These are phyloP conservation scores for Trifolium dubium DNA, from an alignment of 306 rosid species.

Conservation along the genomic window DNA sequence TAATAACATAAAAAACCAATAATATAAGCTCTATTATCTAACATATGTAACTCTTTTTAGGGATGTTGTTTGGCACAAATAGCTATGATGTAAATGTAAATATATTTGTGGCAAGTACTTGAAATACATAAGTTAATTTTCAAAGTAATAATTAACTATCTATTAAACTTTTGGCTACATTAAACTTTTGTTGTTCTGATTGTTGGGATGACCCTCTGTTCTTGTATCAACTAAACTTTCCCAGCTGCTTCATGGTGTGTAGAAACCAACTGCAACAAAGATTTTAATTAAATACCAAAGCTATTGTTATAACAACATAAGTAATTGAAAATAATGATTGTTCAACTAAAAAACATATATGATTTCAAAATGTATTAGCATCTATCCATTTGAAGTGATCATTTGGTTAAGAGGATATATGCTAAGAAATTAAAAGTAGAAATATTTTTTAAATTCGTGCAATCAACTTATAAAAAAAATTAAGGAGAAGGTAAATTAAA, in stretches of 20 bases:
- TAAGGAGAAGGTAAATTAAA: too few relatives aligned
- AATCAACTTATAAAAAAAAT: too few relatives aligned
- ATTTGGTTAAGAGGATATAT: too few relatives aligned
- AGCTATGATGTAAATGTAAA: not conserved
- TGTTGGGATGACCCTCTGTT: slow-evolving; percentile 5
- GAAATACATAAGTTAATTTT: slow-evolving; percentile 4
- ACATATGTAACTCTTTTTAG: not conserved
- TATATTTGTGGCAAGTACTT: not conserved
- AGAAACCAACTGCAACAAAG: slow-evolving; percentile 30
- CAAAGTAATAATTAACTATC: slow-evolving; percentile 19
- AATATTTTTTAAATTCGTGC: too few relatives aligned
- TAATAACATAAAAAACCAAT: too few relatives aligned
- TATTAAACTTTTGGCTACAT: slow-evolving; percentile 10
- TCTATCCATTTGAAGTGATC: too few relatives aligned
- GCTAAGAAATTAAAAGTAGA: too few relatives aligned
- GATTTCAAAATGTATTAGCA: too few relatives aligned
- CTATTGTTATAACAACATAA: not conserved
- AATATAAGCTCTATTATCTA: too few relatives aligned
- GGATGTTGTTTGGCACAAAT: not conserved
- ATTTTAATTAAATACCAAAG: not conserved
- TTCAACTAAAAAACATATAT: too few relatives aligned
- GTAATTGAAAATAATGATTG: too few relatives aligned
- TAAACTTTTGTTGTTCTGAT: slow-evolving; percentile 6
- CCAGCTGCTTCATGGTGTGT: not conserved
- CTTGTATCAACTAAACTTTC: not conserved